A percentile compares a stretch with the other conserved stretches of the same genome.
phyloP scores from a whole-genome alignment of 306 rosid species.

The Cucurbita pepo region DNA sequence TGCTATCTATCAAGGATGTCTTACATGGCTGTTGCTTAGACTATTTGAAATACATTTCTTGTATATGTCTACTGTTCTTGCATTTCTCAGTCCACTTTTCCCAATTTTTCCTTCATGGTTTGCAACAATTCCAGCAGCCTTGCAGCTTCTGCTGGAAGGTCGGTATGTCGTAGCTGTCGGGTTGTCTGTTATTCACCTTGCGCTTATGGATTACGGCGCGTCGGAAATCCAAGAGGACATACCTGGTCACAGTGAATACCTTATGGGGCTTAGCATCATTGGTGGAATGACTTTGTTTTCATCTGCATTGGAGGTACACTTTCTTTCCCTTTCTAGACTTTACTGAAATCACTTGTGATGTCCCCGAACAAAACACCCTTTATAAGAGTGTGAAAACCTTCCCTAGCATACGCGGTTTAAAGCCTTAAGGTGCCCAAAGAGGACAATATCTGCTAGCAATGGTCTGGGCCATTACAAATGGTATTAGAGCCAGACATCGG shows the following conservation, averaged over 20 bases:
- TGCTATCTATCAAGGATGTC: slow-evolving; percentile 77
- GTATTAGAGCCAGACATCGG: too few relatives aligned
- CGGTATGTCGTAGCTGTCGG: slow-evolving; percentile 46
- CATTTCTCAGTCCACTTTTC: slow-evolving; percentile 59
- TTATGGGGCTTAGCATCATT: slow-evolving; percentile 83
- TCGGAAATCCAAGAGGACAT: slow-evolving; percentile 76
- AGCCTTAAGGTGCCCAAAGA: too few relatives aligned
- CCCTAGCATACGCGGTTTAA: too few relatives aligned
- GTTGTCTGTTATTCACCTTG: slow-evolving; percentile 50
- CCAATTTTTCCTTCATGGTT: slow-evolving; percentile 77
- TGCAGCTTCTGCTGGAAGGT: slow-evolving; percentile 70
- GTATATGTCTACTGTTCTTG: slow-evolving; percentile 80
- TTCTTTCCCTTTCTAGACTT: background rate
- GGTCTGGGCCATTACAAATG: too few relatives aligned
- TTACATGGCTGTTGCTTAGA: slow-evolving; percentile 82
- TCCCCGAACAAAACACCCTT: too few relatives aligned
- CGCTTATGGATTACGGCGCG: slow-evolving; percentile 65
- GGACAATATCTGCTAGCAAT: too few relatives aligned
- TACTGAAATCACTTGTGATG: background rate
- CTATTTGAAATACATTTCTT: slow-evolving; percentile 67
- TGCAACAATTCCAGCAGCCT: slow-evolving; percentile 69
- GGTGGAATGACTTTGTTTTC: slow-evolving; percentile 96
- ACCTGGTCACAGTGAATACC: slow-evolving; percentile 85
- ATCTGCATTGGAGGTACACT: slow-evolving; percentile 71
- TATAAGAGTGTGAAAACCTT: too few relatives aligned